These are phyloP conservation scores for Nitzschia sp. DNA, from an alignment of 108 stramenopile genomes.

Conservation along the genomic window DNA sequence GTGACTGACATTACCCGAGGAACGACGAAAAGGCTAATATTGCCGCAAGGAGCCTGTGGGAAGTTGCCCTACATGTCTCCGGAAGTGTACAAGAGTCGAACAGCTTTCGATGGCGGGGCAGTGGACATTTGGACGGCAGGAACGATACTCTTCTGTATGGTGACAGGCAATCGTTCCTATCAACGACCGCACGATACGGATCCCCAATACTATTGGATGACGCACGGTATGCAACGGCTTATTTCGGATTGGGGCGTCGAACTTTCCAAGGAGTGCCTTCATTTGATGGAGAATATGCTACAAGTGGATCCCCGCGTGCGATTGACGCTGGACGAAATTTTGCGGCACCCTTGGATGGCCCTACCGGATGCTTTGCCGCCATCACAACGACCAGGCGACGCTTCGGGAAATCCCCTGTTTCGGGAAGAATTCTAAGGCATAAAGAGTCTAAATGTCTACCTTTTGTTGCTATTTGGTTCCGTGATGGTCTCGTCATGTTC, in stretches of 20 bases:
- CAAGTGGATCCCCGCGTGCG: slow-evolving; percentile 62
- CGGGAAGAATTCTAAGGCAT: neutral
- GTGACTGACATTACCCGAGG: slow-evolving; percentile 43
- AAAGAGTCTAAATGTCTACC: neutral
- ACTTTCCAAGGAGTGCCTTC: slow-evolving; percentile 43
- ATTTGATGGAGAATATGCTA: slow-evolving; percentile 74
- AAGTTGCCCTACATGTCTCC: slow-evolving; percentile 84
- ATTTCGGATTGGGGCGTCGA: slow-evolving; percentile 56
- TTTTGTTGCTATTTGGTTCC: too few relatives aligned
- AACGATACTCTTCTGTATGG: slow-evolving; percentile 85
- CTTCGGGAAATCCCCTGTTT: neutral
- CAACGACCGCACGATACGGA: slow-evolving; percentile 58
- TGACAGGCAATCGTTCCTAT: slow-evolving; percentile 83
- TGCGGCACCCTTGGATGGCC: slow-evolving; percentile 62
- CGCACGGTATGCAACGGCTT: slow-evolving; percentile 39
- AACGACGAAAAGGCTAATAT: slow-evolving; percentile 36
- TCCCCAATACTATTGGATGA: slow-evolving; percentile 70
- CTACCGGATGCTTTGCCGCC: slow-evolving; percentile 15
- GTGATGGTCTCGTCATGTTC: too few relatives aligned
- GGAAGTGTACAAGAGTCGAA: slow-evolving; percentile 48
- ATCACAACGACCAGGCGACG: slow-evolving; percentile 9
- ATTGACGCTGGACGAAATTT: slow-evolving; percentile 63
- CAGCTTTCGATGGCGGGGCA: slow-evolving; percentile 75
- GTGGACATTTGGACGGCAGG: slow-evolving; percentile 91
- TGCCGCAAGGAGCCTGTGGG: slow-evolving; percentile 69